Evolutionary conservation across 768 basidiomycete species (phyloP).

Genomic region (Phallus indusiatus): DNA sequence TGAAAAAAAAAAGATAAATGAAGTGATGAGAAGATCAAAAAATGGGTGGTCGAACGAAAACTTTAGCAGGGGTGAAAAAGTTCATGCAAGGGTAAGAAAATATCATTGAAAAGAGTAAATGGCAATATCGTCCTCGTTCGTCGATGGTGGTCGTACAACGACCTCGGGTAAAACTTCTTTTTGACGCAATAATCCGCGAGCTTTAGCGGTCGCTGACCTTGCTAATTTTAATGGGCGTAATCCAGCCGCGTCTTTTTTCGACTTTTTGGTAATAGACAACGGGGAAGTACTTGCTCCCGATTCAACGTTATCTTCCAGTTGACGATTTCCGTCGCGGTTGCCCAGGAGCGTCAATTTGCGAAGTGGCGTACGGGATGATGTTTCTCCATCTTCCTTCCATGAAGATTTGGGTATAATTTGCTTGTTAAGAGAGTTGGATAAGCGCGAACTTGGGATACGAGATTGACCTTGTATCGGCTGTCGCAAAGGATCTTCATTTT

Average conservation of each 20-base stretch:
- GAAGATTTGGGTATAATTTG: constrained; percentile 4
- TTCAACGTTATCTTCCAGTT: constrained; percentile 13
- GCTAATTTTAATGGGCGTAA: constrained; percentile 41
- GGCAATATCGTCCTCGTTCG: constrained; percentile 37
- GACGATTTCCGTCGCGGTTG: constrained; percentile 39
- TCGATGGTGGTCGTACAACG: constrained; percentile 52
- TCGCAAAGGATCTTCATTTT: constrained; percentile 22
- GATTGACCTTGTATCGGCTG: constrained; percentile 19
- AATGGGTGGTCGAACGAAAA: not conserved
- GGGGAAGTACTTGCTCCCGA: constrained; percentile 35
- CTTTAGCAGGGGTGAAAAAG: not conserved
- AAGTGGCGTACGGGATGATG: constrained; percentile 1
- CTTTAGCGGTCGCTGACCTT: constrained; percentile 54
- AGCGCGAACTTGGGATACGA: constrained; percentile 8
- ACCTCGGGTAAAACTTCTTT: constrained; percentile 51
- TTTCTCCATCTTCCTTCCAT: not conserved
- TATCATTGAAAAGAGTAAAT: constrained; percentile 15
- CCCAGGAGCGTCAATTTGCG: constrained; percentile 42
- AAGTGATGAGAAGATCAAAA: not conserved
- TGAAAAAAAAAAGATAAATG: not conserved
- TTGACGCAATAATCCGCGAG: constrained; percentile 47
- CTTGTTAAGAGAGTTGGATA: not conserved
- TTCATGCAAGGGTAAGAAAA: not conserved
- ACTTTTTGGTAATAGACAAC: constrained; percentile 47
- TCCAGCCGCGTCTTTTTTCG: constrained; percentile 27